These are phyloP conservation scores for Capronia americana DNA, from an alignment of 2,329 filamentous ascomycete species.

Conservation along the genomic window DNA sequence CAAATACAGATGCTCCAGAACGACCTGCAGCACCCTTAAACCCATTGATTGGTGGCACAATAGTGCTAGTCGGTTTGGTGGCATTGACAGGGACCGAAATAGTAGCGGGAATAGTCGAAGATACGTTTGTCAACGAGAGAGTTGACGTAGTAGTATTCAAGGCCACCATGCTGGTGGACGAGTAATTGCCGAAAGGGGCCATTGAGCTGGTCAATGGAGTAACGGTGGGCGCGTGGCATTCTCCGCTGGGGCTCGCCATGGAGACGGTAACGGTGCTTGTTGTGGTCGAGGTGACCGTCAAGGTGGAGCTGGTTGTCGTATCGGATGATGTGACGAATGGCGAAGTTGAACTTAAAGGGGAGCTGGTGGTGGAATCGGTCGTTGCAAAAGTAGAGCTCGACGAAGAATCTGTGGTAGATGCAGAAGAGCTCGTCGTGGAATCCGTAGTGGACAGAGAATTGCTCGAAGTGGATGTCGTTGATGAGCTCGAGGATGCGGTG, in stretches of 20 bases:
- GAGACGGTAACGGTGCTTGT: constrained; percentile 32
- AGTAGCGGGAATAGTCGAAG: constrained; percentile 17
- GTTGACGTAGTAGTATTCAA: constrained; percentile 36
- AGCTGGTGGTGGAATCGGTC: constrained; percentile 1
- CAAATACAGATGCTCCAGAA: constrained; percentile 27
- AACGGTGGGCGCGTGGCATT: constrained; percentile 29
- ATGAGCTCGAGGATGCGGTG: neutral
- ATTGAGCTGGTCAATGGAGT: constrained; percentile 29
- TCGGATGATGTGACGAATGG: neutral
- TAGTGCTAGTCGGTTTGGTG: constrained; percentile 23
- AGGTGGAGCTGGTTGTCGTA: constrained; percentile 17
- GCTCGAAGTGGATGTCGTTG: neutral
- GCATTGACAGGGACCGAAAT: constrained; percentile 16
- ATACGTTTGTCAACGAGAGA: constrained; percentile 28
- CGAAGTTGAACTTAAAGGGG: constrained; percentile 1
- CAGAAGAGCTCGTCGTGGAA: neutral
- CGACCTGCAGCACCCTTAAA: constrained; percentile 31
- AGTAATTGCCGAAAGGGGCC: constrained; percentile 27
- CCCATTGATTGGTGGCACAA: constrained; percentile 32
- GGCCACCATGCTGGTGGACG: constrained; percentile 26
- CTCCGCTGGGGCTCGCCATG: constrained; percentile 14
- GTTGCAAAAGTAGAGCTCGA: constrained; percentile 19
- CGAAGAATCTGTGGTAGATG: neutral
- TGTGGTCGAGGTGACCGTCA: constrained; percentile 32
- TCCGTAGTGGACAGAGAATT: constrained; percentile 3